Evolutionary conservation across 1,284 basidiomycete genomes (phyloP), one percentile per base, ranked within the genome.

Genomic region (Ceratobasidium sp.): DNA sequence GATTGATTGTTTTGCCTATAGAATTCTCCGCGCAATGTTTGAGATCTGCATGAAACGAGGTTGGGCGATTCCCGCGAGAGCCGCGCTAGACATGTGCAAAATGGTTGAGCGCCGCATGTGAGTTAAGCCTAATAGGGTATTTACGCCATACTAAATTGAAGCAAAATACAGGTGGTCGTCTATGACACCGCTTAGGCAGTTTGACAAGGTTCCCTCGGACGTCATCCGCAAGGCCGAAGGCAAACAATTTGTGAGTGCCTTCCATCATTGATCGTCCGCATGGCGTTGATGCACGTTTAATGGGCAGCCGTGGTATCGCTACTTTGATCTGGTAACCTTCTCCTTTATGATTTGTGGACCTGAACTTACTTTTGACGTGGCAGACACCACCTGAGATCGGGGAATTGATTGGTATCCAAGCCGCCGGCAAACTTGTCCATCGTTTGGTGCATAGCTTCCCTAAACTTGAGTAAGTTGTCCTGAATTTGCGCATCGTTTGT

Each of bases 41-140:
- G 97, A 99, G 84, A 99, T 99, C 72, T 99, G 97, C 82, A 85
- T 99, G 76, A 98, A 98, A 85, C 91, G 97, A 74, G 97, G 97
- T n/a, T 99, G 97, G 95, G 96, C 98, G 0, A 87, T 94, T 6
- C 94, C 97, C 0, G 95, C 96, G 0, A 93, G 95, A 77, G 91
- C 94, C 31, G 95, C 95, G 5, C 87, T 99, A 50, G 94, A 97
- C 78, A 86, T 99, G 76, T 99, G 97, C 86, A 99, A 99, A 86
- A 99, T 99, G 97, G 94, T 93, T 4, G 96, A 97, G 81, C 90
- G 92, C 78, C 84, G 93, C 76, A 96, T 97, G 95, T 90, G 71
- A 80, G 89, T 81, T 17, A 48, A 48, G 64, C 17, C 24, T n/a
- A 1, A 29, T 19, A 14, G 27, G 29, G 50, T 27, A 33, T 44